A percentile compares a stretch with the other conserved stretches of the same genome.
These are phyloP conservation scores for Sarocladiaceae sp. DNA, from an alignment of 2,329 filamentous ascomycete species.

Conservation along the genomic window DNA sequence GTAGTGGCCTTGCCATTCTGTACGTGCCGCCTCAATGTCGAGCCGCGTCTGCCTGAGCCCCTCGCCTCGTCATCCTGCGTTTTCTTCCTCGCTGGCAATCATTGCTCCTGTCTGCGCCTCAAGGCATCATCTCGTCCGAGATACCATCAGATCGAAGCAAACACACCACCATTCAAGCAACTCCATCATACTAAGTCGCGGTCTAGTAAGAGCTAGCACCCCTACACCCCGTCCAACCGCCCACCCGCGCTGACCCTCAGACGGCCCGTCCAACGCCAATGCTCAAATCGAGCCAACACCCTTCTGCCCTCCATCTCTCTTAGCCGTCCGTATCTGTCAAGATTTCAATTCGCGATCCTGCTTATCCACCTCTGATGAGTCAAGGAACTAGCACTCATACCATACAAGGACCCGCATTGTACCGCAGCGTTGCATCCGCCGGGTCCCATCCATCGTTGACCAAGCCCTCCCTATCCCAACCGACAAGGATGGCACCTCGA, in stretches of 20 bases:
- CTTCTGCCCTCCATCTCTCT: background rate
- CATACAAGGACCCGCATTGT: too few species aligned
- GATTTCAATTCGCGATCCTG: too few species aligned
- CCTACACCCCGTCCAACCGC: background rate
- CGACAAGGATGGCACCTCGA: conserved; percentile 2
- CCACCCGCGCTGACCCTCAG: conserved; percentile 4
- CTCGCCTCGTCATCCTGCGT: too few species aligned
- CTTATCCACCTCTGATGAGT: too few species aligned
- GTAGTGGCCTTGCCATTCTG: too few species aligned
- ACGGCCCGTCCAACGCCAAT: conserved; percentile 8
- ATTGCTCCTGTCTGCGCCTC: too few species aligned
- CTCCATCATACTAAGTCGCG: too few species aligned
- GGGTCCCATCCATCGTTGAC: too few species aligned
- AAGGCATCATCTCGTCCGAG: too few species aligned
- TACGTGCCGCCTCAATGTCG: conserved; percentile 5
- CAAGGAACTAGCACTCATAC: too few species aligned
- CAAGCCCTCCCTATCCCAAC: background rate
- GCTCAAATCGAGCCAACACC: background rate
- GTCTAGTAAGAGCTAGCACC: background rate
- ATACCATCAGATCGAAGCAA: too few species aligned
- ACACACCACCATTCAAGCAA: conserved; percentile 1
- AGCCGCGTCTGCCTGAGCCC: conserved; percentile 5
- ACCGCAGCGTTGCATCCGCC: conserved; percentile 4
- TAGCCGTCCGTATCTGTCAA: background rate
- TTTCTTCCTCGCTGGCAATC: background rate